phyloP scores from a whole-genome alignment of 768 basidiomycete species.

The Wakefieldia striispora region DNA sequence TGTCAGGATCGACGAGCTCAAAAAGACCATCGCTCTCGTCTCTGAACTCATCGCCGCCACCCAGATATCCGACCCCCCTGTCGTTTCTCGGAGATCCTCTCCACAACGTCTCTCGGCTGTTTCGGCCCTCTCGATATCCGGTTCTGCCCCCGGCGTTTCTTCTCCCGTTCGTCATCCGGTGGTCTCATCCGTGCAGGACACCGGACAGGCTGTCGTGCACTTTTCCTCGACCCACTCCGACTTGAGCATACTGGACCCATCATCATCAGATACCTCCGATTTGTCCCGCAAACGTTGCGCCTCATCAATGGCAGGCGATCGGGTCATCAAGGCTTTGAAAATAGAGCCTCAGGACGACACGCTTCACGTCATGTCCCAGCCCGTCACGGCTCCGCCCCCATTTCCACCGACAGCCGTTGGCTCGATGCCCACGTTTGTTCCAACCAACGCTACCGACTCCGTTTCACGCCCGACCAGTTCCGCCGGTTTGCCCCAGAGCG shows the following conservation, averaged over 20 bases:
- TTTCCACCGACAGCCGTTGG: constrained; percentile 27
- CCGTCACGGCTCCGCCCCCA: constrained; percentile 15
- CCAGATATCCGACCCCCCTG: constrained; percentile 33
- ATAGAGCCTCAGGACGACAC: constrained; percentile 47
- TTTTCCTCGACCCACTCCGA: constrained; percentile 18
- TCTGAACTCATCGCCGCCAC: constrained; percentile 52
- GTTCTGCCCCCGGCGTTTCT: constrained; percentile 36
- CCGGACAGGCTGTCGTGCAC: constrained; percentile 22
- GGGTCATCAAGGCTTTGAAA: constrained; percentile 47
- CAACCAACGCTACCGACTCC: constrained; percentile 27
- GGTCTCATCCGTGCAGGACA: constrained; percentile 21
- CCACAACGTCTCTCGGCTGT: constrained; percentile 21
- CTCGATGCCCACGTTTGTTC: constrained; percentile 27
- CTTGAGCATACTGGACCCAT: constrained; percentile 18
- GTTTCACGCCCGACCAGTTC: constrained; percentile 35
- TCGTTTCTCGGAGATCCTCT: constrained; percentile 32
- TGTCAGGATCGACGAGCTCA: constrained; percentile 54
- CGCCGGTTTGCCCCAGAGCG: constrained; percentile 19
- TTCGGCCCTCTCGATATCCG: constrained; percentile 32
- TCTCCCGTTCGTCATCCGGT: constrained; percentile 22
- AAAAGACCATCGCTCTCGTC: constrained; percentile 50
- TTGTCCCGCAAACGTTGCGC: constrained; percentile 51
- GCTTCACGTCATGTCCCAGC: constrained; percentile 25
- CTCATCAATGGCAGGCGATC: constrained; percentile 44
- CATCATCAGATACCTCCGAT: constrained; percentile 36